Conservation (phyloP, 129 eudicot species). For the Centrapalus pauciflorus region DNA sequence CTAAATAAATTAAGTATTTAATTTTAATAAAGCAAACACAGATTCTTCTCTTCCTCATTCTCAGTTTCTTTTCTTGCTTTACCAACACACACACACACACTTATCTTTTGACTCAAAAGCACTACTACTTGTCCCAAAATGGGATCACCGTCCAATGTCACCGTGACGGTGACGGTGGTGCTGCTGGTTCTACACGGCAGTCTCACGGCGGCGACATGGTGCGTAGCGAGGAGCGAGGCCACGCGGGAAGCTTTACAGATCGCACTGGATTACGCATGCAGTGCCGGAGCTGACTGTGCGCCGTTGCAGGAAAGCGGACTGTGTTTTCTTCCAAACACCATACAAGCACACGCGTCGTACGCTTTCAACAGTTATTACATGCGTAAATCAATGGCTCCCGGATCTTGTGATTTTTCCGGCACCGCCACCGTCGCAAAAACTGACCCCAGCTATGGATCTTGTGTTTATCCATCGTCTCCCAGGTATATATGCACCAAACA, state of each 20-base stretch:
- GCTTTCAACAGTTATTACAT: constrained; percentile 73
- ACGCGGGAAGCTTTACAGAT: constrained; percentile 44
- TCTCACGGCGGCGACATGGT: constrained; percentile 36
- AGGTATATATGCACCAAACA: constrained; percentile 36
- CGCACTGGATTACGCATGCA: constrained; percentile 74
- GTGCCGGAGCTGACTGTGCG: constrained; percentile 68
- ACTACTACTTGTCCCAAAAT: constrained; percentile 12
- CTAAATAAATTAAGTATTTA: constrained; percentile 4
- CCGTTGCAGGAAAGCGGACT: constrained; percentile 52
- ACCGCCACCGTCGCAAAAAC: constrained; percentile 67
- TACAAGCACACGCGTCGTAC: constrained; percentile 71
- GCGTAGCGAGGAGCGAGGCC: constrained; percentile 63
- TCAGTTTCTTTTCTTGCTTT: constrained; percentile 26
- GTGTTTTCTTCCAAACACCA: constrained; percentile 59
- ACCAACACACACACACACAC: constrained; percentile 14
- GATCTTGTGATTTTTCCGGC: constrained; percentile 65
- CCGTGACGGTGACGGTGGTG: constrained; percentile 1
- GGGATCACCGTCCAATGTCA: constrained; percentile 12
- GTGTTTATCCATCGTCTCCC: constrained; percentile 67
- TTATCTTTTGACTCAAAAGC: constrained; percentile 1
- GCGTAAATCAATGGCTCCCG: constrained; percentile 51
- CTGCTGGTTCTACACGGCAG: neutral
- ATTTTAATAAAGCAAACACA: constrained; percentile 15
- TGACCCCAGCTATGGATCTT: constrained; percentile 93
- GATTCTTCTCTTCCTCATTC: constrained; percentile 14